Conservation (phyloP, 345 rosid genomes). For the Eucalyptus curtisii region DNA sequence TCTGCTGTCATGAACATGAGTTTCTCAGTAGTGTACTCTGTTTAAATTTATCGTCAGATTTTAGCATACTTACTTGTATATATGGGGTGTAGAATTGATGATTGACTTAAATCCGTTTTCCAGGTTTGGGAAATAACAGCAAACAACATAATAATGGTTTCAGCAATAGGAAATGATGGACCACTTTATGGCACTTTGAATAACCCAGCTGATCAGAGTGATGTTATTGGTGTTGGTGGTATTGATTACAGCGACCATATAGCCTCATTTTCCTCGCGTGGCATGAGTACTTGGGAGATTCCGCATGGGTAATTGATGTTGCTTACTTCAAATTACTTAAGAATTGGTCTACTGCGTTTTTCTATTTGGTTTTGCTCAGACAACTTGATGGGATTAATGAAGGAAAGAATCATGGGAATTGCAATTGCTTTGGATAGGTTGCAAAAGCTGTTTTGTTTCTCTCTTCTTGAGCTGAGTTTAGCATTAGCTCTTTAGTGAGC, state of each 20-base stretch:
- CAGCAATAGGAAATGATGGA: conserved; percentile 99
- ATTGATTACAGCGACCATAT: conserved; percentile 94
- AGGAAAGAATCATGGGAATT: neutral
- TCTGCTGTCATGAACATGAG: neutral
- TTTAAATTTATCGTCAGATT: neutral
- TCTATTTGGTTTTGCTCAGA: neutral
- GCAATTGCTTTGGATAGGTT: neutral
- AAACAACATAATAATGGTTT: conserved; percentile 93
- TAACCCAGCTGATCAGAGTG: conserved; percentile 99
- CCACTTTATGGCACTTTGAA: conserved; percentile 95
- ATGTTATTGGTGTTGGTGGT: conserved; percentile 98
- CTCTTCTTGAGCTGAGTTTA: neutral
- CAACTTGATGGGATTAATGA: neutral
- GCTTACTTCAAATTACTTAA: neutral
- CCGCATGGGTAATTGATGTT: conserved; percentile 76
- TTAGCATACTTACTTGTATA: neutral
- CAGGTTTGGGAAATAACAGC: conserved; percentile 99
- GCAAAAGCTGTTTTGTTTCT: neutral
- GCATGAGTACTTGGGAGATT: conserved; percentile 99
- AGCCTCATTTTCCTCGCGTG: conserved; percentile 98
- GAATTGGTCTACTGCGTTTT: neutral
- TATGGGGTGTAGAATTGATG: neutral
- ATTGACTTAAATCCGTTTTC: neutral
- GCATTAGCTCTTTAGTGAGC: neutral
- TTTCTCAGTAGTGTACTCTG: neutral